Evolutionary conservation across 1,139 yeast species (phyloP), one percentile per base, ranked within the genome.

Genomic region (Kodamaea plutei): DNA sequence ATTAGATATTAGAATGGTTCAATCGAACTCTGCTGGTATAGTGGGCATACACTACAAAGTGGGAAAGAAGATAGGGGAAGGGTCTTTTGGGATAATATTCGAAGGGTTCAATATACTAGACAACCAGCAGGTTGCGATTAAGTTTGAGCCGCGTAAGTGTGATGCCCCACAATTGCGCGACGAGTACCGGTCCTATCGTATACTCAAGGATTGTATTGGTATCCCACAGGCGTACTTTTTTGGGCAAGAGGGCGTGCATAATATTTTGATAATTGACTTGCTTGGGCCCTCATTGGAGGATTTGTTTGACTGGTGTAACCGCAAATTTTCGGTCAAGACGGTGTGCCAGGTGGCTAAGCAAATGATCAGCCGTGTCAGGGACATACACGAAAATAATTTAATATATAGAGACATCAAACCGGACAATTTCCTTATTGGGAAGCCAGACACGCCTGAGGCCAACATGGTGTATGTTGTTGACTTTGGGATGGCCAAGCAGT

Each of bases 41-140:
- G 89, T 83, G 29, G 93, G 93, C 1, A 67, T 83, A 41, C 91
- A 83, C 56, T 83, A 82, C 55, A 77, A 79, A 47, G 80, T 83
- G 31, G 91, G 91, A 28, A 83, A 82, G 56, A 83, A 83, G 56
- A 81, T 83, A 31, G 93, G 93, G 36, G 93, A 82, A 56, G 93
- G 93, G 13, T 82, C 91, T 2, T 83, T 83, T 56, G 93, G 93
- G 34, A 85, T 83, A 23, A 73, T 83, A 33, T 83, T 83, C 48
- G 93, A 83, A 61, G 93, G 93, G 41, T 72, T 81, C 24, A 83
- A 83, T 49, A 69, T 83, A 50, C 72, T 82, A 45, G 82, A 81
- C 51, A 83, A 83, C 25, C 76, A 76, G 10, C 81, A 82, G 8
- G 91, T 83, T 18, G 93, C 88, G 21, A 82, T 83, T 49, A 83